Base-by-base conservation (phyloP, 2,329 filamentous ascomycete species). In the Fusarium xylarioides region DNA sequence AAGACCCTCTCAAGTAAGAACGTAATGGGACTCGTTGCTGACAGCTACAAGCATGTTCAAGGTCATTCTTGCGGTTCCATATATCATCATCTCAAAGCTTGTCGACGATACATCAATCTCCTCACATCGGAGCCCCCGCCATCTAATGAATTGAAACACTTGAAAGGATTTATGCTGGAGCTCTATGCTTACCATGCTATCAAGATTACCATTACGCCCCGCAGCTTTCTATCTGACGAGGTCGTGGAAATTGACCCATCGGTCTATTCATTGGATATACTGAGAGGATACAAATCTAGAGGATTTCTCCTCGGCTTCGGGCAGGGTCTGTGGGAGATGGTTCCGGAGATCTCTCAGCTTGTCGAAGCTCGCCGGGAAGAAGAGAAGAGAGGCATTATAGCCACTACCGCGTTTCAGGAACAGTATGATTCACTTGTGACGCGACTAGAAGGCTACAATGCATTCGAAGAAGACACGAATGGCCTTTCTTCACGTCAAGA, bases 331-430 rank as follows among this genome's bases (percentile, higher is more conserved):
- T 67, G 57, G 11, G 64, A 66, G 19, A 52, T 60, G 52, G 21
- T 66, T 9, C 64, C 64, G 1, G 37, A 67, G 7, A 67, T 67
- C 9, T 65, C 64, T 11, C 44, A 44, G 11, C 40, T 67, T 2
- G 46, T 66, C 6, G 62, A 67, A 26, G 64, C 62, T 9, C 62
- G 64, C 5, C 62, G 34, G 2, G 38, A 53, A 26, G 64, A 67
- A 10, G 62, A 67, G 19, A 26, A 3, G 0, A 30, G 35, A 5
- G 28, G 32, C 8, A n/a, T 28, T 1, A 28, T 9, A 10, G n/a
- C 12, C 1, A 21, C 34, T 6, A 16, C 40, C 0, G 28, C 23
- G 0, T 11, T 53, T 6, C n/a, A 9, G 16, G 15, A 44, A 4
- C 62, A 35, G 16, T 67, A 66, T 15, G 23, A 47, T 11, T 52